Evolutionary conservation across 805 yeast species (phyloP), one percentile per base, ranked within the genome.

Genomic region (Suhomyces vadensis): DNA sequence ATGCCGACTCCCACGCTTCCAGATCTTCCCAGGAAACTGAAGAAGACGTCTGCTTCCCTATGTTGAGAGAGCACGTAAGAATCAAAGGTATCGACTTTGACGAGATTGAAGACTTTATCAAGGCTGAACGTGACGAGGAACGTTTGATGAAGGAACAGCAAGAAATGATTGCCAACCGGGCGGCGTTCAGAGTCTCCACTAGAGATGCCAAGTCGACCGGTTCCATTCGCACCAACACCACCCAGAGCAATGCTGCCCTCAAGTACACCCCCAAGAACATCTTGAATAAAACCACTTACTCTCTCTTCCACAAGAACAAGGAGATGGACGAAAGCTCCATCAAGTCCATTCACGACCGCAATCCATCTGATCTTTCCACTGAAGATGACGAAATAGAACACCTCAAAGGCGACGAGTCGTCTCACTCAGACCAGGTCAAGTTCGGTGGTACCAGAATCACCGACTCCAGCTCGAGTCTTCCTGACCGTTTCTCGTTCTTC

Each of bases 21-120:
- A 74, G 89, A 51, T 81, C 83, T 14, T 83, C 91, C 3, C 95
- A 87, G 54, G 97, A 90, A 59, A 89, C 96, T 0, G 98, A 92
- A 58, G 97, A 89, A 60, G 98, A 92, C 76, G 99, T 92, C 36
- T 92, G 98, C 73, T 91, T 91, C 66, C 98, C 98, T 2, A 85
- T 89, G 88, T 69, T 81, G 39, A 82, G 87, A 3, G 85, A 84
- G 48, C 75, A 71, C 49, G 68, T 71, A 21, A 61, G 74, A 41
- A 69, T 79, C 35, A 82, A 82, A 48, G 97, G 96, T 13, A 87
- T 94, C 53, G 96, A 92, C 64, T 89, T 92, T 57, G 89, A 82
- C 57, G 97, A 90, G 57, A 78, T 92, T 52, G 96, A 88, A 46
- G 94, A 86, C 53, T 88, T 85, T 58, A 81, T 85, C 35, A 72